Evolutionary conservation across 371 early-diverging fungal genomes (phyloP).

Genomic region (Mucor ambiguus): DNA sequence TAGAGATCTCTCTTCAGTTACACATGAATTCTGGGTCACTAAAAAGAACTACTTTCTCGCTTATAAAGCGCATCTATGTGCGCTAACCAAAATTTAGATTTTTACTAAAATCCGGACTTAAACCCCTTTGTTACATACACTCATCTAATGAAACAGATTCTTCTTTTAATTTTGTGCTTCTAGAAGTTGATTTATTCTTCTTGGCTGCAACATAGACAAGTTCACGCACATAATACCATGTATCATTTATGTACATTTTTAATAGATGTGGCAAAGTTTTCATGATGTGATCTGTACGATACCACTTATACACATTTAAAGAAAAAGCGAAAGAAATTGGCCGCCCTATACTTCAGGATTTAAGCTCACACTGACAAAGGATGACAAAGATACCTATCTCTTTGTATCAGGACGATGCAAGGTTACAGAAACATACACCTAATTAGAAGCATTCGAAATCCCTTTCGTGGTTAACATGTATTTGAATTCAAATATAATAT

Average conservation of each 20-base stretch:
- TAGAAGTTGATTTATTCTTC: background rate
- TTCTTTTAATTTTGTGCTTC: background rate
- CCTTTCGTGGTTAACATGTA: background rate
- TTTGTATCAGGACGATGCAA: background rate
- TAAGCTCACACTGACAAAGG: background rate
- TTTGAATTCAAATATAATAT: background rate
- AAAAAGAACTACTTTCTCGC: background rate
- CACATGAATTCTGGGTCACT: background rate
- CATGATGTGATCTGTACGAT: too few relatives aligned
- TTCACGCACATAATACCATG: background rate
- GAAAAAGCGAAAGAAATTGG: background rate
- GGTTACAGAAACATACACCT: background rate
- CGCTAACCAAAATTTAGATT: background rate
- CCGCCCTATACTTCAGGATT: background rate
- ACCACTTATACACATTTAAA: background rate
- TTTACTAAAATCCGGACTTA: slow-evolving; percentile 5
- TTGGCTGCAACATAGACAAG: background rate
- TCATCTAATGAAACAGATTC: background rate
- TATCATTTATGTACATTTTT: background rate
- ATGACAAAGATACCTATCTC: background rate
- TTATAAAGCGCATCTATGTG: background rate
- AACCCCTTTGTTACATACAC: background rate
- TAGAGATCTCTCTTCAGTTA: background rate
- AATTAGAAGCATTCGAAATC: background rate
- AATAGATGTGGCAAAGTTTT: background rate